These are phyloP conservation scores for Acer negundo DNA, from an alignment of 345 rosid genomes.

Conservation along the genomic window DNA sequence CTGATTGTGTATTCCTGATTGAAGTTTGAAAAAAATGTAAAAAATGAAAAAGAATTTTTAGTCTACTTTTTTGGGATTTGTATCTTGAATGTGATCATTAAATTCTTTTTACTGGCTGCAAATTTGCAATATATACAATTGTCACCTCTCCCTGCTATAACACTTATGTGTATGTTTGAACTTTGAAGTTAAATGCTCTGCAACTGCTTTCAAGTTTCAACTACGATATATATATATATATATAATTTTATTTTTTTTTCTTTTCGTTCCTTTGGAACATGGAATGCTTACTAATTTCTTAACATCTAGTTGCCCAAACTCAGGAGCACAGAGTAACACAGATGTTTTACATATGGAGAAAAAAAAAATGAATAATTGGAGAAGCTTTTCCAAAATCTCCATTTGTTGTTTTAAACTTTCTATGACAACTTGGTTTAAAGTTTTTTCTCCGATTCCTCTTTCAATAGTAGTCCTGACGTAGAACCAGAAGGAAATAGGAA, in stretches of 20 bases:
- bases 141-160: not conserved
- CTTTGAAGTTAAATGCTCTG: too few relatives aligned
- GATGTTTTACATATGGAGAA: not conserved
- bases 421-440: not conserved
- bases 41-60: not conserved
- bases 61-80: not conserved
- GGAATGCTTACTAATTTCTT: not conserved
- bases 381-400: not conserved
- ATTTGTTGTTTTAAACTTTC: not conserved
- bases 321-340: not conserved
- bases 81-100: constrained; percentile 1
- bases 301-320: not conserved
- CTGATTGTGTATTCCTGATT: not conserved
- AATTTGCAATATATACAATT: not conserved
- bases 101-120: not conserved
- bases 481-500: too few relatives aligned
- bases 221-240: too few relatives aligned
- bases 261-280: not conserved
- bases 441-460: not conserved
- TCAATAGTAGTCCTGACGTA: not conserved
- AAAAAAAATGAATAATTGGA: not conserved
- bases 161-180: not conserved
- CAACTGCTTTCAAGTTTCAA: too few relatives aligned
- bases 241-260: too few relatives aligned
- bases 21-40: not conserved